These are phyloP conservation scores for Platanthera zijinensis DNA, from an alignment of 106 monocot species.

Conservation along the genomic window DNA sequence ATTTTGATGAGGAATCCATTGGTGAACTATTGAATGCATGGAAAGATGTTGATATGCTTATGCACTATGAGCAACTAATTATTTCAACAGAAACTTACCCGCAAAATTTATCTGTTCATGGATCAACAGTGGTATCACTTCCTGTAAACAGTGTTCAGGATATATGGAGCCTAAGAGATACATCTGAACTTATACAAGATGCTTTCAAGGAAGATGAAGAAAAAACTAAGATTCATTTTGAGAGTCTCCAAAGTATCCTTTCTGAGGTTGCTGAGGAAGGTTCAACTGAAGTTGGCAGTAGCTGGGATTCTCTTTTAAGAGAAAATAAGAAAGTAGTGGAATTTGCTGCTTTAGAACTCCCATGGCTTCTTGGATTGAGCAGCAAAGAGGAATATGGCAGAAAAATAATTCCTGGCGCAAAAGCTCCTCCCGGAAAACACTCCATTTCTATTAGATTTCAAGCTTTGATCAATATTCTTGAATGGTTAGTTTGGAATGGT, in stretches of 20 bases:
- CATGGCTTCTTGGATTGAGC: constrained; percentile 74
- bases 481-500: constrained; percentile 63
- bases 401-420: constrained; percentile 19
- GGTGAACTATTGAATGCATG: constrained; percentile 82
- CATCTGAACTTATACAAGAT: neutral
- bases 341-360: constrained; percentile 67
- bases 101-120: constrained; percentile 37
- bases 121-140: constrained; percentile 35
- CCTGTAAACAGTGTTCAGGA: constrained; percentile 25
- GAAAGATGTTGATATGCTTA: constrained; percentile 68
- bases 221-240: constrained; percentile 8
- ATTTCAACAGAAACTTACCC: constrained; percentile 32
- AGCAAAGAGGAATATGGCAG: constrained; percentile 39
- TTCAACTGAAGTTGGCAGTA: constrained; percentile 25
- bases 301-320: constrained; percentile 38
- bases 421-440: constrained; percentile 22
- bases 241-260: constrained; percentile 31
- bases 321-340: constrained; percentile 48
- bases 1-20: constrained; percentile 89
- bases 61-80: constrained; percentile 54
- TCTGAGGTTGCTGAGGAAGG: constrained; percentile 34
- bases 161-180: constrained; percentile 23
- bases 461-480: constrained; percentile 46
- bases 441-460: constrained; percentile 45
- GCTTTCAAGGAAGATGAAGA: constrained; percentile 17